Evolutionary conservation across 2,329 filamentous ascomycete genomes (phyloP).

Genomic region (Camptophora hylomeconis): DNA sequence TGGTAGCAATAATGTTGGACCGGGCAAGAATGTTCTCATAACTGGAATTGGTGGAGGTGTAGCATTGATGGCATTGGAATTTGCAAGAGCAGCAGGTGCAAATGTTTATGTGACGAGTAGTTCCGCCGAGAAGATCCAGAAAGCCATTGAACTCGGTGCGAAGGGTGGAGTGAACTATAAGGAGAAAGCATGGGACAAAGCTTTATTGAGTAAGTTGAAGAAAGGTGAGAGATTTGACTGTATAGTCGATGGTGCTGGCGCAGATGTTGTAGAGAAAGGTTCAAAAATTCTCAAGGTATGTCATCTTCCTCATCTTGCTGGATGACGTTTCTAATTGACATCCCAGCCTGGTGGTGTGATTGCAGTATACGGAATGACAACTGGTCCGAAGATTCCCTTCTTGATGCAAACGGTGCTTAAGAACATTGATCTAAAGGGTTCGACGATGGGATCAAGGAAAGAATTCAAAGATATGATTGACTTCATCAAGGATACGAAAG

Average conservation of each 20-base stretch:
- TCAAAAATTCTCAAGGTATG: constrained; percentile 54
- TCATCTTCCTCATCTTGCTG: neutral
- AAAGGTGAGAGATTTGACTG: constrained; percentile 65
- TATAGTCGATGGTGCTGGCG: constrained; percentile 83
- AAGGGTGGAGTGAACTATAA: constrained; percentile 73
- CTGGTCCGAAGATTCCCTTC: constrained; percentile 74
- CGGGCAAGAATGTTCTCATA: constrained; percentile 63
- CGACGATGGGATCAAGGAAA: constrained; percentile 79
- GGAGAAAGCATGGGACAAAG: constrained; percentile 67
- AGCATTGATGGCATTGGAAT: constrained; percentile 67
- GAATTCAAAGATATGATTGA: constrained; percentile 87
- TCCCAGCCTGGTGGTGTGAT: constrained; percentile 62
- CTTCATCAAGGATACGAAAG: constrained; percentile 61
- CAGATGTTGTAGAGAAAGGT: constrained; percentile 62
- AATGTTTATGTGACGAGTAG: constrained; percentile 74
- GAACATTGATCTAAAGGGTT: constrained; percentile 76
- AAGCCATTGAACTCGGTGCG: constrained; percentile 59
- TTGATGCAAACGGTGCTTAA: constrained; percentile 70
- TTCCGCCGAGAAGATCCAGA: constrained; percentile 59
- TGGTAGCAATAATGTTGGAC: constrained; percentile 23
- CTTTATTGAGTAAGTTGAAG: constrained; percentile 45
- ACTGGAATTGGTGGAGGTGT: constrained; percentile 92
- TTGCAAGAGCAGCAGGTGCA: constrained; percentile 60
- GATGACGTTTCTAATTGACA: constrained; percentile 1
- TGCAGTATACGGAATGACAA: constrained; percentile 81